Percentiles rank a stretch among this genome's conserved stretches.
Evolutionary conservation across 169 alveolate genomes (phyloP).

Genomic region (Plasmodium malariae): DNA sequence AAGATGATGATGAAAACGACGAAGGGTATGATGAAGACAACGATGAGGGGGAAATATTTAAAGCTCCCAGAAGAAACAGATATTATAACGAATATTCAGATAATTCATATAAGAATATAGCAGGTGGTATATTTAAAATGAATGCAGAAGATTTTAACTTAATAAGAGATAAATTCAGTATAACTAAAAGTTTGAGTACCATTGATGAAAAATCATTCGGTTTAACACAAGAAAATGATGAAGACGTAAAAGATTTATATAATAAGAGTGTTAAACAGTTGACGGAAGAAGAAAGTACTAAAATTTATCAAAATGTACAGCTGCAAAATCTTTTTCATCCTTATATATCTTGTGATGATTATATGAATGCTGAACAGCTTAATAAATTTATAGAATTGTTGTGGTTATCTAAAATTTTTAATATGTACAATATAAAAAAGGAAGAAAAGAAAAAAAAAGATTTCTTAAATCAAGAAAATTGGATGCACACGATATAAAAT

Average conservation of each 20-base stretch:
- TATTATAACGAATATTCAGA: too few species aligned
- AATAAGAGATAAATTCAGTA: background rate
- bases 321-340: background rate
- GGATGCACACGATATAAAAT: too few species aligned
- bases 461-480: too few species aligned
- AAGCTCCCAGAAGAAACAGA: too few species aligned
- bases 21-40: background rate
- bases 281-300: background rate
- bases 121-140: constrained; percentile 28
- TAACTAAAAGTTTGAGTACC: background rate
- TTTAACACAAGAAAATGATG: background rate
- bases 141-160: background rate
- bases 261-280: constrained; percentile 3
- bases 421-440: background rate
- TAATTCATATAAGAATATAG: too few species aligned
- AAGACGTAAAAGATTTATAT: background rate
- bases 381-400: background rate
- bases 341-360: background rate
- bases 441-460: background rate
- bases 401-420: background rate
- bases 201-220: background rate
- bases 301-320: background rate
- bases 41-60: background rate
- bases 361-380: background rate
- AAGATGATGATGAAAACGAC: background rate